Evolutionary conservation across 1,139 yeast genomes (phyloP).

Genomic region (Diutina pseudorugosa): DNA sequence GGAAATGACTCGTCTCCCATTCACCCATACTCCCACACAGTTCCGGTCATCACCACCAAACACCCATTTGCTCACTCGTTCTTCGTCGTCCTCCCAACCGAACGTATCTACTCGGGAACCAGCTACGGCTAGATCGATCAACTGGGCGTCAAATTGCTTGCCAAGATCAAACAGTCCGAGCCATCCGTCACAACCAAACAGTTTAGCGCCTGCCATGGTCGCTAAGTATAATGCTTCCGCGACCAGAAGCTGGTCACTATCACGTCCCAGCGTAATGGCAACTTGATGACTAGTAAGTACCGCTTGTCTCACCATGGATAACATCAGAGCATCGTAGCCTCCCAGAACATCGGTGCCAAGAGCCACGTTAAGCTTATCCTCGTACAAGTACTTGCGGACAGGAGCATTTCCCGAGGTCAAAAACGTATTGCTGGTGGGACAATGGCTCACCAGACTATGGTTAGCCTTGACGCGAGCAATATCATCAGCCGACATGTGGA

Average conservation of each 20-base stretch:
- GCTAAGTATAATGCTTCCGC: constrained; percentile 71
- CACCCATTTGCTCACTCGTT: constrained; percentile 80
- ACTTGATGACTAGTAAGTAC: constrained; percentile 75
- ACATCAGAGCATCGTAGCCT: constrained; percentile 73
- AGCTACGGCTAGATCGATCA: constrained; percentile 43
- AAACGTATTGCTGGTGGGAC: constrained; percentile 87
- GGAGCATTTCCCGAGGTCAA: constrained; percentile 89
- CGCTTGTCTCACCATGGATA: constrained; percentile 68
- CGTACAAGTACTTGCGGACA: constrained; percentile 49
- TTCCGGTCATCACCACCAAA: constrained; percentile 92
- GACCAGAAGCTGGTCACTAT: constrained; percentile 44
- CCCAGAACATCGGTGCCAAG: constrained; percentile 92
- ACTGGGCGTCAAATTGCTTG: constrained; percentile 75
- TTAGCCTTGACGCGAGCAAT: constrained; percentile 39
- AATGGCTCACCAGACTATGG: constrained; percentile 73
- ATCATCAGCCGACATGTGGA: constrained; percentile 62
- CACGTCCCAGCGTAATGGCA: constrained; percentile 42
- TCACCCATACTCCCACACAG: constrained; percentile 69
- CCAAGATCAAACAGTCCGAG: constrained; percentile 70
- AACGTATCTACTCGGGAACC: constrained; percentile 63
- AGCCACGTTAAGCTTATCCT: constrained; percentile 61
- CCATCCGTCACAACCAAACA: constrained; percentile 42
- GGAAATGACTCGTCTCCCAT: constrained; percentile 53
- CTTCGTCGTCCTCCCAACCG: constrained; percentile 47
- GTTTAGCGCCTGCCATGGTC: constrained; percentile 84